phyloP scores from a whole-genome alignment of 768 basidiomycete species.

The Mycena kentingensis region DNA sequence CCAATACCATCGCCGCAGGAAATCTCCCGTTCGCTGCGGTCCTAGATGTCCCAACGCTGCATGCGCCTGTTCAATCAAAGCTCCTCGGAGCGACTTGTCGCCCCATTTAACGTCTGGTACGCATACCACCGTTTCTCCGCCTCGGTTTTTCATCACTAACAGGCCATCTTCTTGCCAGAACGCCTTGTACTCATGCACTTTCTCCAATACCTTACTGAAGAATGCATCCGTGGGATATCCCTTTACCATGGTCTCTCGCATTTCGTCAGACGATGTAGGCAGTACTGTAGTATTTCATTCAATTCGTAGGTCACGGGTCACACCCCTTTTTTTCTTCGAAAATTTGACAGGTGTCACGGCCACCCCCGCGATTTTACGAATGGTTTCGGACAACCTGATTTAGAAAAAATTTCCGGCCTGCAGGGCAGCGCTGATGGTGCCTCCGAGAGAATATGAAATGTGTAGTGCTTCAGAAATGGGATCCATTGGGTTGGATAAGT shows the following conservation, averaged over 20 bases:
- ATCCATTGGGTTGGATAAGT: too few species aligned
- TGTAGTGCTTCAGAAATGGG: too few species aligned
- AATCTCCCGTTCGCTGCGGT: constrained; percentile 27
- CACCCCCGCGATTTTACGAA: too few species aligned
- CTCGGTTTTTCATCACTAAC: constrained; percentile 4
- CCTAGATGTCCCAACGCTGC: constrained; percentile 36
- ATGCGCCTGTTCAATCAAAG: constrained; percentile 29
- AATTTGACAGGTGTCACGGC: too few species aligned
- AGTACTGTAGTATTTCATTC: too few species aligned
- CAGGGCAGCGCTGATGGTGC: too few species aligned
- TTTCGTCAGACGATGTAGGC: not conserved
- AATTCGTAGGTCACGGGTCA: too few species aligned
- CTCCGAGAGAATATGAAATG: too few species aligned
- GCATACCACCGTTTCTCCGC: constrained; percentile 21
- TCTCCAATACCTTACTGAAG: constrained; percentile 1
- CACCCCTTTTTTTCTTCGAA: too few species aligned
- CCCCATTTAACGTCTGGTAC: constrained; percentile 19
- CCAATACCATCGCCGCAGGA: constrained; percentile 39
- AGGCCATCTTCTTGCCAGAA: constrained; percentile 10
- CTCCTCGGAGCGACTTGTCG: not conserved
- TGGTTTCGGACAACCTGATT: too few species aligned
- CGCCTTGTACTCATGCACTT: not conserved
- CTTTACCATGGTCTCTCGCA: not conserved
- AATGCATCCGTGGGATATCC: constrained; percentile 20
- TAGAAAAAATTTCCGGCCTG: too few species aligned